Percentiles rank a stretch among this genome's conserved stretches.
phyloP scores from a whole-genome alignment of 2,329 filamentous ascomycete genomes.

The Cordyceps pruinosa region DNA sequence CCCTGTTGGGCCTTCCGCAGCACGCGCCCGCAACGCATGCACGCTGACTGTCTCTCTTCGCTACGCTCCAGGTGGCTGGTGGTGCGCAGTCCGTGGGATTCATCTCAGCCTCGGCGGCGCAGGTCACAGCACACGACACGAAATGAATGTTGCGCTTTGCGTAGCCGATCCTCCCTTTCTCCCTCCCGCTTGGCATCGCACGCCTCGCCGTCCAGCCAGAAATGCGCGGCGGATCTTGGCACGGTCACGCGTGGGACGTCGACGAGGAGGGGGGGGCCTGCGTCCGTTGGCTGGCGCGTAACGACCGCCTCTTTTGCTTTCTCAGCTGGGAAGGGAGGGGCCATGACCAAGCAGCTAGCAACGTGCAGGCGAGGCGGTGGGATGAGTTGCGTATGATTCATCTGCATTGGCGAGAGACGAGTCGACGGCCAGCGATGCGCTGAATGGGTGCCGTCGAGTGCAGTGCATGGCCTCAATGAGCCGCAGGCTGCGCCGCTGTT shows the following conservation, averaged over 20 bases:
- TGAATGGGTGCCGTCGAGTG: not conserved
- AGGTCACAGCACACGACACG: not conserved
- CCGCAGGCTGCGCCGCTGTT: not conserved
- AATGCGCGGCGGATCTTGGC: not conserved
- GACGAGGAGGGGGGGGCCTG: not conserved
- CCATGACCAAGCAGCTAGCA: not conserved
- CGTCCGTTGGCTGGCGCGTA: not conserved
- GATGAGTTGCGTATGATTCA: not conserved
- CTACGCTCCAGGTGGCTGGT: not conserved
- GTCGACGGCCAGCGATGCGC: not conserved
- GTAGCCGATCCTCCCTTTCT: constrained; percentile 3
- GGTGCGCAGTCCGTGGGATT: not conserved
- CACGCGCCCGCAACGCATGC: not conserved
- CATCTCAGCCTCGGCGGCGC: constrained; percentile 3
- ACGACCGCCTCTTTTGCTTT: not conserved
- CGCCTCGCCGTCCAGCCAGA: not conserved
- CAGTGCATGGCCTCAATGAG: not conserved
- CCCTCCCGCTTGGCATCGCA: not conserved
- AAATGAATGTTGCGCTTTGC: not conserved
- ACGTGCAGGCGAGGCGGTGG: not conserved
- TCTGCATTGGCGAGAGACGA: not conserved
- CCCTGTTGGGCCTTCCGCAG: not conserved
- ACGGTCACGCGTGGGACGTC: not conserved
- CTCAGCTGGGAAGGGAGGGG: not conserved
- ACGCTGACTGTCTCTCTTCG: not conserved